Percentiles rank a stretch among this genome's conserved stretches.
Conservation (phyloP, 1,284 basidiomycete species). For the Pisolithus thermaeus region DNA sequence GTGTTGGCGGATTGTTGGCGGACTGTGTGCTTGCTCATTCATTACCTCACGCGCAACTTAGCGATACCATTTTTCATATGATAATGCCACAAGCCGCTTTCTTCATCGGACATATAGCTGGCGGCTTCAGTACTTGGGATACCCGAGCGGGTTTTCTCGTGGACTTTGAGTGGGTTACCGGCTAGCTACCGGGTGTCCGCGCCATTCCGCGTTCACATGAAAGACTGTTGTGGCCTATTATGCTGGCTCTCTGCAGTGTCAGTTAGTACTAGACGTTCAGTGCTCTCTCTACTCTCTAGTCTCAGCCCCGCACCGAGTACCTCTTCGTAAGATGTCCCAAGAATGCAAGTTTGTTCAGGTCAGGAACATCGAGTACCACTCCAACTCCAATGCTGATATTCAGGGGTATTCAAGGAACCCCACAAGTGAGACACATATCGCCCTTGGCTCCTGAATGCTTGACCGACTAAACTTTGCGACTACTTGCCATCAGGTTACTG, state of each 20-base stretch:
- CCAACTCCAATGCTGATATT: neutral
- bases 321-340: constrained; percentile 11
- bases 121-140: neutral
- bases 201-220: constrained; percentile 8
- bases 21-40: no score
- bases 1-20: no score
- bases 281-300: constrained; percentile 2
- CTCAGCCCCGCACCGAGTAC: neutral
- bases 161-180: constrained; percentile 11
- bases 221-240: constrained; percentile 9
- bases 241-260: constrained; percentile 6
- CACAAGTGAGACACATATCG: constrained; percentile 51
- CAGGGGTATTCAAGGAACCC: constrained; percentile 37
- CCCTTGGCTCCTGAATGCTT: neutral
- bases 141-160: neutral
- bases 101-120: no score
- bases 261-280: neutral
- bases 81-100: no score
- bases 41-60: no score
- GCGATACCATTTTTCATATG: no score
- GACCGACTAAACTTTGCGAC: neutral
- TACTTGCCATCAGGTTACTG: constrained; percentile 37
- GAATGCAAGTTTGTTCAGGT: constrained; percentile 14
- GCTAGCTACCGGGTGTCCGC: neutral
- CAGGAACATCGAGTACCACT: neutral